Base-by-base conservation (phyloP, 768 basidiomycete genomes). In the Mycena pura region DNA sequence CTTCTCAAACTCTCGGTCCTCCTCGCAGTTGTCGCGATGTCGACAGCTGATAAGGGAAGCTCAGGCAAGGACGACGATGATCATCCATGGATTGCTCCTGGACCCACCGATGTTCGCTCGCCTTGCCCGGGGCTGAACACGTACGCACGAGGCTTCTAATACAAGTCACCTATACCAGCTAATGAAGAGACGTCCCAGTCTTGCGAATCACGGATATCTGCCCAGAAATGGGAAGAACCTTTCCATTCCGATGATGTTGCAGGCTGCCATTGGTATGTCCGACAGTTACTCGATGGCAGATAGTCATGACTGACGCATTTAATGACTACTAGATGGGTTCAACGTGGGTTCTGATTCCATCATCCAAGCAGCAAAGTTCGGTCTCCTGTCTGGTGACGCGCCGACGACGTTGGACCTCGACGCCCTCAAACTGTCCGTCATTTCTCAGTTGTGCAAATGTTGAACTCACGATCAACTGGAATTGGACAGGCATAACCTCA, bases 401-500 rank as follows among this genome's bases (percentile, higher is more conserved):
- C 45, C 36, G 13, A 57, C 46, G 15, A 48, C 55, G 3, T n/a
- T 57, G 55, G 22, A 57, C 8, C 58, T 67, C 15, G 55, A 64
- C n/a, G 66, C 64, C 39, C 50, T 68, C 32, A 59, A 48, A 34
- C 27, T 65, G 66, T 64, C n/a, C 11, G 61, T 57, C 22, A 21
- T 9, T 32, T n/a, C n/a, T n/a, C n/a, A n/a, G 6, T 29, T 11
- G 17, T 14, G 17, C 11, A 24, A n/a, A 27, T 14, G 17, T 1
- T 14, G 3, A 24, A 11, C 15, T n/a, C 3, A 28, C 14, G 6
- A 27, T 22, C 8, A 59, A 15, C 2, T 25, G 19, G 6, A 15
- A 3, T 19, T 11, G 11, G 19, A 24, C 27, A 63, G 55, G 15
- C 65, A 66, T 47, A 62, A 50, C 36, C 44, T 57, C 11, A 59